Evolutionary conservation across 1,139 yeast species (phyloP).

Genomic region (Scheffersomyces insectosa): DNA sequence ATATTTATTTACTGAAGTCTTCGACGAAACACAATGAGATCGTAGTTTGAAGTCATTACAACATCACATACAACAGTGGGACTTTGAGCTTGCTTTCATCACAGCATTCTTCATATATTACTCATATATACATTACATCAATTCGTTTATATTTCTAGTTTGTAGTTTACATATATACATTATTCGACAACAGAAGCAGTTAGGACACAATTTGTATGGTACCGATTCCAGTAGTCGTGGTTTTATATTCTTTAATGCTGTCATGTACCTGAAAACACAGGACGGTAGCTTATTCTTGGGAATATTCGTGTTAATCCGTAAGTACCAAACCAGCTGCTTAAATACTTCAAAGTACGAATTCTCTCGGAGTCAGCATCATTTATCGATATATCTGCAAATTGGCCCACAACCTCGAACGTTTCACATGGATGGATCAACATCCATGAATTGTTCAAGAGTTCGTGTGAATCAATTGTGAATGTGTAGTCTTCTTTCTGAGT

Average conservation of each 20-base stretch:
- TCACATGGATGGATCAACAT: slow-evolving; percentile 43
- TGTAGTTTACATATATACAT: no score
- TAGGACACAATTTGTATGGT: no score
- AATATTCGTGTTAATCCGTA: slow-evolving; percentile 25
- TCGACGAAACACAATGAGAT: no score
- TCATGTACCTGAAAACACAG: background rate
- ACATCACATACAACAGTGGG: no score
- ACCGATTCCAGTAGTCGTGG: no score
- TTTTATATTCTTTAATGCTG: background rate
- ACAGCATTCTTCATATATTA: no score
- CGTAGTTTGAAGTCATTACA: no score
- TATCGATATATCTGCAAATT: slow-evolving; percentile 5
- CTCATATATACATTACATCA: no score
- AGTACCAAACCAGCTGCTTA: slow-evolving; percentile 31
- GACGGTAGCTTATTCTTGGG: slow-evolving; percentile 9
- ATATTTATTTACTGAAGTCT: no score
- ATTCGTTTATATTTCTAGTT: no score
- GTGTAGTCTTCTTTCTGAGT: slow-evolving; percentile 2
- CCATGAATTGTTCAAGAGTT: slow-evolving; percentile 30
- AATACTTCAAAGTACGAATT: slow-evolving; percentile 14
- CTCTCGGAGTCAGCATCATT: slow-evolving; percentile 1
- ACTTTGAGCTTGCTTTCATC: no score
- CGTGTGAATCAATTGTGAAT: slow-evolving; percentile 23
- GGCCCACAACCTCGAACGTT: slow-evolving; percentile 17
- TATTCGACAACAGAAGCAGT: no score